These are phyloP conservation scores for Saccharomyces mikatae DNA, from an alignment of 805 yeast species.

Conservation along the genomic window DNA sequence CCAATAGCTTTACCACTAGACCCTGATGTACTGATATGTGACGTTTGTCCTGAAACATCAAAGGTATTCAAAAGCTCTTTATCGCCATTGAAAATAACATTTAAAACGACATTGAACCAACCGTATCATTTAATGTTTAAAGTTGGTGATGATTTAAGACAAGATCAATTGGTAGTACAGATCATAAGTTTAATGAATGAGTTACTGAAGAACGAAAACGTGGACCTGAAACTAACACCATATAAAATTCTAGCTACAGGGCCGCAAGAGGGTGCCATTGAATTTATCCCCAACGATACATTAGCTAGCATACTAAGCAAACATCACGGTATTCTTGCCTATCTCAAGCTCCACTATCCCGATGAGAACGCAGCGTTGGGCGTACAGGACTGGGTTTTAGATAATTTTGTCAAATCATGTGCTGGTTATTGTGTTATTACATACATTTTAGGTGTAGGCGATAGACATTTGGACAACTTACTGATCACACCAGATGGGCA, in stretches of 20 bases:
- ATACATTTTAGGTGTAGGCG: conserved; percentile 91
- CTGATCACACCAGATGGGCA: conserved; percentile 74
- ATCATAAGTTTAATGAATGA: conserved; percentile 87
- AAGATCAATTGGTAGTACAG: conserved; percentile 94
- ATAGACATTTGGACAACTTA: conserved; percentile 88
- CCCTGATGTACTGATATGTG: conserved; percentile 66
- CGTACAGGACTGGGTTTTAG: conserved; percentile 58
- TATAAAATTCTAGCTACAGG: conserved; percentile 87
- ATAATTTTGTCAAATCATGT: conserved; percentile 86
- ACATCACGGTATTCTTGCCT: conserved; percentile 69
- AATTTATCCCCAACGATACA: conserved; percentile 90
- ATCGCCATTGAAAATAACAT: conserved; percentile 77
- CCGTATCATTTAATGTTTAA: conserved; percentile 83
- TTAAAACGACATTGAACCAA: conserved; percentile 47
- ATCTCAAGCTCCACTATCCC: conserved; percentile 57
- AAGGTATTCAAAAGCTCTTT: conserved; percentile 86
- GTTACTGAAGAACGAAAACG: conserved; percentile 76
- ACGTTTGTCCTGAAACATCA: conserved; percentile 70
- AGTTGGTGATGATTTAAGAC: conserved; percentile 89
- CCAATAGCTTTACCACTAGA: conserved; percentile 75
- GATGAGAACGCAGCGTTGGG: conserved; percentile 34
- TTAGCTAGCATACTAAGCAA: conserved; percentile 68
- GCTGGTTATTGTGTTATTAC: conserved; percentile 98
- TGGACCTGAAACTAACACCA: conserved; percentile 81
- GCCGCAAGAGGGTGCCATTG: conserved; percentile 83